Percentiles rank a stretch among this genome's conserved stretches.
Evolutionary conservation across 2,329 filamentous ascomycete species (phyloP).

Genomic region (Colletotrichum euphorbiae): DNA sequence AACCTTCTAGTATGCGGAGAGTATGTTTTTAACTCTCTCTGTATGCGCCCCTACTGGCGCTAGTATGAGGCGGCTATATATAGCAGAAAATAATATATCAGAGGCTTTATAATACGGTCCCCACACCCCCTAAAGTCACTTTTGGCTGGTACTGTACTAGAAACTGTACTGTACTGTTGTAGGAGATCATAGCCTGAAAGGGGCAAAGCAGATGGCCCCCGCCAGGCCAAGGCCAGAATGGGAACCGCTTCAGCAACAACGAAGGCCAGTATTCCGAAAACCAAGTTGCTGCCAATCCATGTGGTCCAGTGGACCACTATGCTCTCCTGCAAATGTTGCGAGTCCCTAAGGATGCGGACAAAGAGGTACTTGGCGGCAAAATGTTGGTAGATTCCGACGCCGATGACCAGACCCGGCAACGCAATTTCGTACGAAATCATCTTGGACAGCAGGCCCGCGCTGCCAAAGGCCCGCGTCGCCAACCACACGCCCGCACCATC

Average conservation of each 20-base stretch:
- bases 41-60: no score
- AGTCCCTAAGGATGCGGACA: constrained; percentile 59
- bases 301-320: constrained; percentile 58
- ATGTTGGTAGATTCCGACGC: constrained; percentile 61
- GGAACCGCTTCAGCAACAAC: constrained; percentile 60
- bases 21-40: no score
- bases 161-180: no score
- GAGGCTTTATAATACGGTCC: no score
- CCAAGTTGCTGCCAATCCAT: constrained; percentile 58
- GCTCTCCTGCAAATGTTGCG: constrained; percentile 59
- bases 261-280: constrained; percentile 58
- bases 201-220: constrained; percentile 46
- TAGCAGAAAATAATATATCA: no score
- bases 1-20: no score
- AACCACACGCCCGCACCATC: constrained; percentile 61
- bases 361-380: constrained; percentile 64
- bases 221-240: constrained; percentile 63
- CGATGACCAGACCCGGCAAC: constrained; percentile 62
- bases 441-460: constrained; percentile 56
- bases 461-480: constrained; percentile 59
- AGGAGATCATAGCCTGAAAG: no score
- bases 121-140: no score
- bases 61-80: no score
- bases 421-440: constrained; percentile 64
- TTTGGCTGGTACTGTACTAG: no score